Evolutionary conservation across 1,284 basidiomycete genomes (phyloP).

Genomic region (Rhodotorula sp.): DNA sequence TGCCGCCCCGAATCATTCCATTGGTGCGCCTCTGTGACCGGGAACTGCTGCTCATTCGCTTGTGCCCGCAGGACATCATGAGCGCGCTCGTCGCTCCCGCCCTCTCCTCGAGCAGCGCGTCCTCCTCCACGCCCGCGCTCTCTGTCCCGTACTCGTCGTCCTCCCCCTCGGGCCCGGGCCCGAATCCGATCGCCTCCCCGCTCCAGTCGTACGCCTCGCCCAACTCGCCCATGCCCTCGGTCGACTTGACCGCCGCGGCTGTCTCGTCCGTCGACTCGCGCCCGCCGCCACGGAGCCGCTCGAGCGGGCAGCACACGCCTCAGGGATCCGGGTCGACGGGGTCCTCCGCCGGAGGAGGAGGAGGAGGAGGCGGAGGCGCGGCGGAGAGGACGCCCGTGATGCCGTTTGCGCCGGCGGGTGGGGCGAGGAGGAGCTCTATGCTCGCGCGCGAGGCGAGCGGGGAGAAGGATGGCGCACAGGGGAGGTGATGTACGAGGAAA

Average conservation of each 20-base stretch:
- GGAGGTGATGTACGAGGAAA: too few relatives aligned
- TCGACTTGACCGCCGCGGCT: constrained; percentile 8
- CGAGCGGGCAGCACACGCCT: neutral
- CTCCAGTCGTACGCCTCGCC: constrained; percentile 17
- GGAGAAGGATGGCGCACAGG: too few relatives aligned
- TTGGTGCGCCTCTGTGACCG: too few relatives aligned
- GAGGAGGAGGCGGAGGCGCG: too few relatives aligned
- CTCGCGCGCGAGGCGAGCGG: neutral
- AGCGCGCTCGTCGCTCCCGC: constrained; percentile 17
- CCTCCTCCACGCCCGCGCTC: too few relatives aligned
- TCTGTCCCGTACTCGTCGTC: neutral
- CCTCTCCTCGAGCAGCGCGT: neutral
- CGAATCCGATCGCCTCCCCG: neutral
- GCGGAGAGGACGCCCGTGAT: constrained; percentile 10
- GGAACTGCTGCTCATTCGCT: too few relatives aligned
- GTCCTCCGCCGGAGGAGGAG: neutral
- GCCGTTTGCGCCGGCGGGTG: constrained; percentile 10
- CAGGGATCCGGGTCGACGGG: neutral
- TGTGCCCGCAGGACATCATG: constrained; percentile 24
- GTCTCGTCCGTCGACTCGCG: neutral
- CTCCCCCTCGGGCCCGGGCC: too few relatives aligned
- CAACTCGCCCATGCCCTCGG: constrained; percentile 8
- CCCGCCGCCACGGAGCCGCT: neutral
- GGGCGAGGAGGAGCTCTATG: constrained; percentile 2
- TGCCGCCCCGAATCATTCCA: too few relatives aligned